phyloP scores from a whole-genome alignment of 305 asterid species.

The Plantago coronopus region DNA sequence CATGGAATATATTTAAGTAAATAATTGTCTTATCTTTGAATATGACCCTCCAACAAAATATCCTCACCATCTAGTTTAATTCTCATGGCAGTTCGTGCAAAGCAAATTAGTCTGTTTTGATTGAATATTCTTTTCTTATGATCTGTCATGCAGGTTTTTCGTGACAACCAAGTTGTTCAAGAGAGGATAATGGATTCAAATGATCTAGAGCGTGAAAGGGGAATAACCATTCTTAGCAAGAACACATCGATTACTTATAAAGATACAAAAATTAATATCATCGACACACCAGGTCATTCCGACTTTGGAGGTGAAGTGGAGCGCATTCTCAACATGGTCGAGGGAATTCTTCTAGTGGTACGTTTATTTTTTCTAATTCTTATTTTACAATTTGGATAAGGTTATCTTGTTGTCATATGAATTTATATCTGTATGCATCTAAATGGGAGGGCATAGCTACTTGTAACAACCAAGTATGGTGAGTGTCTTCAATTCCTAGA shows the following conservation, averaged over 20 bases:
- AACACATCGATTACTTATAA: slow-evolving; percentile 86
- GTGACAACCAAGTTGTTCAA: slow-evolving; percentile 87
- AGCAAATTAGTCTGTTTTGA: slow-evolving; percentile 8
- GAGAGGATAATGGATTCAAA: slow-evolving; percentile 98
- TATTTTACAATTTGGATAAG: background rate
- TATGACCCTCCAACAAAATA: too few species aligned
- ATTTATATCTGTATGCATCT: background rate
- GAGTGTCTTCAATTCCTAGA: slow-evolving; percentile 8
- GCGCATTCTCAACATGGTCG: slow-evolving; percentile 99
- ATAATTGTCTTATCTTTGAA: background rate
- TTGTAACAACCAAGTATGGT: background rate
- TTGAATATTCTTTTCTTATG: slow-evolving; percentile 9
- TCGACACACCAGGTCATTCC: slow-evolving; percentile 98
- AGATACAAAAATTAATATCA: slow-evolving; percentile 88
- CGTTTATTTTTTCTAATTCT: background rate
- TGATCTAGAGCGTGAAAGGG: slow-evolving; percentile 98
- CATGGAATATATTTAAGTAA: background rate
- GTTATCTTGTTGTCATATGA: background rate
- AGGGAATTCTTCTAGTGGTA: slow-evolving; percentile 99
- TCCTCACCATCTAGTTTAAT: background rate
- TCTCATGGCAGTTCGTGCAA: slow-evolving; percentile 5
- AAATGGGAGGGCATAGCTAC: slow-evolving; percentile 4
- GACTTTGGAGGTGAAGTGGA: slow-evolving; percentile 99
- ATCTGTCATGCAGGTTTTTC: slow-evolving; percentile 69
- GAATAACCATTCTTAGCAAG: slow-evolving; percentile 97